These are phyloP conservation scores for Rhizoclosmatium sp. DNA, from an alignment of 192 early-diverging fungal species.

Conservation along the genomic window DNA sequence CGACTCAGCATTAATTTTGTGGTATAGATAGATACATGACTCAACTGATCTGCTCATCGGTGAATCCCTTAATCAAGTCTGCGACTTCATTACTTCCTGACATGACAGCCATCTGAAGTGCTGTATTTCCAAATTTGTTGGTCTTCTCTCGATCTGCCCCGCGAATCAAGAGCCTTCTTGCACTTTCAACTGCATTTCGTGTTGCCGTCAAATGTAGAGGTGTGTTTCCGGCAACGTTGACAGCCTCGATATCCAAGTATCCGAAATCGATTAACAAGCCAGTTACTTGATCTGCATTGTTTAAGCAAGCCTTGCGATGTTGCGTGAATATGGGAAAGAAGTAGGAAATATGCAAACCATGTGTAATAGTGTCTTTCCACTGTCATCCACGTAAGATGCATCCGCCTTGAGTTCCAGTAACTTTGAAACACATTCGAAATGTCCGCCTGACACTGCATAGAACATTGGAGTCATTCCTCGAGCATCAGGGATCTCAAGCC, in stretches of 20 bases:
- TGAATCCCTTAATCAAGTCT: conserved; percentile 57
- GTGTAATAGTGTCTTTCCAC: conserved; percentile 57
- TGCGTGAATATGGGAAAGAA: too few species aligned
- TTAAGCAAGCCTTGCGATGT: conserved; percentile 48
- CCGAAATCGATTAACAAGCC: conserved; percentile 61
- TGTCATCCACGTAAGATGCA: conserved; percentile 55
- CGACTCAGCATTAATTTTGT: neutral
- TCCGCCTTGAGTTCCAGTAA: conserved; percentile 58
- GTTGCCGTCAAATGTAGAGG: conserved; percentile 61
- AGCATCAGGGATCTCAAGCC: conserved; percentile 54
- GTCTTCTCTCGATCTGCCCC: conserved; percentile 52
- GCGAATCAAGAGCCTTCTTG: conserved; percentile 57
- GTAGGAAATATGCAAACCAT: conserved; percentile 32
- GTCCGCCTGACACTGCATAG: conserved; percentile 51
- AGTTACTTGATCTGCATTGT: conserved; percentile 53
- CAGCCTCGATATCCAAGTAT: conserved; percentile 46
- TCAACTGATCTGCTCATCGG: conserved; percentile 46
- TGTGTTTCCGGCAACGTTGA: conserved; percentile 63
- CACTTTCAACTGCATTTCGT: conserved; percentile 55
- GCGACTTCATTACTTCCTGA: conserved; percentile 53
- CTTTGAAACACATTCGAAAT: conserved; percentile 52
- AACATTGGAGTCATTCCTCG: conserved; percentile 53
- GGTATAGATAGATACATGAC: neutral
- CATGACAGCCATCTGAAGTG: conserved; percentile 53
- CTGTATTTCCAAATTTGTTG: conserved; percentile 60